Conservation (phyloP, 345 rosid genomes). For the Murraya paniculata region DNA sequence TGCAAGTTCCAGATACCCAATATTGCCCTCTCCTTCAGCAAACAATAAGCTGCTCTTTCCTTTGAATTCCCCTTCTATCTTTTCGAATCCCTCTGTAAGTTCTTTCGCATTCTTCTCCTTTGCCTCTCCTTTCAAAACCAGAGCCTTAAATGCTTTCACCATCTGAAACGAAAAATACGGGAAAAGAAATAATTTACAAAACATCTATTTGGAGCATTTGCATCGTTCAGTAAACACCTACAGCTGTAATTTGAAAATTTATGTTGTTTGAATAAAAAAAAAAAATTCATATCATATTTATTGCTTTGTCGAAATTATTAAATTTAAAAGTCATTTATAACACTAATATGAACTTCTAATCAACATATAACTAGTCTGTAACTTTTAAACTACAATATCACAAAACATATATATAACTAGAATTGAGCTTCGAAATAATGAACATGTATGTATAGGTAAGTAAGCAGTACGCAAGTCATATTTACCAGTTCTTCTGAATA, state of each 20-base stretch:
- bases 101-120: slow-evolving; percentile 13
- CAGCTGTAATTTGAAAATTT: too few species aligned
- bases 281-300: too few species aligned
- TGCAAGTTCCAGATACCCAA: slow-evolving; percentile 38
- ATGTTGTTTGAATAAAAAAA: too few species aligned
- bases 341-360: too few species aligned
- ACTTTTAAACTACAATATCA: background rate
- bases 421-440: too few species aligned
- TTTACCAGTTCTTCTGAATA: slow-evolving; percentile 30
- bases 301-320: too few species aligned
- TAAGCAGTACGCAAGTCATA: background rate
- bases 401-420: too few species aligned
- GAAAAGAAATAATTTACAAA: background rate
- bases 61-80: slow-evolving; percentile 29
- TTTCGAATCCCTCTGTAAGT: slow-evolving; percentile 18
- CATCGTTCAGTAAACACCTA: background rate
- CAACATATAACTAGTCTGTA: background rate
- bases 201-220: background rate
- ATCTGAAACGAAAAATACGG: background rate
- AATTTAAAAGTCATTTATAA: too few species aligned
- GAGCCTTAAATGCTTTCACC: background rate
- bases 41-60: slow-evolving; percentile 20
- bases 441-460: background rate
- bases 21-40: slow-evolving; percentile 22
- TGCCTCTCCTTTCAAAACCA: slow-evolving; percentile 19